Percentiles rank a stretch among this genome's conserved stretches.
Evolutionary conservation across 495 filamentous ascomycete genomes (phyloP).

Genomic region (Hypoxylon crocopeplum): DNA sequence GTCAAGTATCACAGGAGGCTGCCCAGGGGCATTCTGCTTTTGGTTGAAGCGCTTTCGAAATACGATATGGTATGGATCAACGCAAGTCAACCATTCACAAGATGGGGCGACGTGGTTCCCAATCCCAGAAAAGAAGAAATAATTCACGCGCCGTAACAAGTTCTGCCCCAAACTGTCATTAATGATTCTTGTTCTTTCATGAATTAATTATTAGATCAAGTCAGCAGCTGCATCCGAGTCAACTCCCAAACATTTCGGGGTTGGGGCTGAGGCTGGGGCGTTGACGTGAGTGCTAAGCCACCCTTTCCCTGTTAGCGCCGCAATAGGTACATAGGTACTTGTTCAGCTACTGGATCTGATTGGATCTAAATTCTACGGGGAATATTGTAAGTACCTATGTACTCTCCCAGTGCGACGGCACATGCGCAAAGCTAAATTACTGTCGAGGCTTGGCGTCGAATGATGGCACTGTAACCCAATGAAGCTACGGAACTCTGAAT

Average conservation of each 20-base stretch:
- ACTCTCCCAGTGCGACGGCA: constrained; percentile 34
- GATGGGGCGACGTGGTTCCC: background rate
- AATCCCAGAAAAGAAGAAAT: background rate
- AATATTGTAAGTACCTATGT: background rate
- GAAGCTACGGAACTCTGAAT: background rate
- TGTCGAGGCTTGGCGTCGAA: constrained; percentile 34
- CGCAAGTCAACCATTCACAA: background rate
- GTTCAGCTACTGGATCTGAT: no score
- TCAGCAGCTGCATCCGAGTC: background rate
- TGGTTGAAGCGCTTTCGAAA: no score
- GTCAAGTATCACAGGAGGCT: constrained; percentile 3
- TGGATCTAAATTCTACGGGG: background rate
- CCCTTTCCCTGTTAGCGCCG: constrained; percentile 1
- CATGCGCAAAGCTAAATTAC: constrained; percentile 11
- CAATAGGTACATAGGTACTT: background rate
- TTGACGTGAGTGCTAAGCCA: constrained; percentile 25
- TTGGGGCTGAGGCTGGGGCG: background rate
- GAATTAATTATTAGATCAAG: constrained; percentile 9
- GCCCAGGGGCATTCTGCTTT: constrained; percentile 25
- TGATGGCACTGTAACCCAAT: constrained; percentile 37
- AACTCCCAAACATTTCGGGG: no score
- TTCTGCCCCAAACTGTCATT: constrained; percentile 5
- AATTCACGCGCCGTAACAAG: constrained; percentile 4
- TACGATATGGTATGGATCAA: no score
- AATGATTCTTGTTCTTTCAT: constrained; percentile 6